Evolutionary conservation across 1,139 yeast genomes (phyloP), one percentile per base, ranked within the genome.

Genomic region (Schwanniomyces etchellsii): DNA sequence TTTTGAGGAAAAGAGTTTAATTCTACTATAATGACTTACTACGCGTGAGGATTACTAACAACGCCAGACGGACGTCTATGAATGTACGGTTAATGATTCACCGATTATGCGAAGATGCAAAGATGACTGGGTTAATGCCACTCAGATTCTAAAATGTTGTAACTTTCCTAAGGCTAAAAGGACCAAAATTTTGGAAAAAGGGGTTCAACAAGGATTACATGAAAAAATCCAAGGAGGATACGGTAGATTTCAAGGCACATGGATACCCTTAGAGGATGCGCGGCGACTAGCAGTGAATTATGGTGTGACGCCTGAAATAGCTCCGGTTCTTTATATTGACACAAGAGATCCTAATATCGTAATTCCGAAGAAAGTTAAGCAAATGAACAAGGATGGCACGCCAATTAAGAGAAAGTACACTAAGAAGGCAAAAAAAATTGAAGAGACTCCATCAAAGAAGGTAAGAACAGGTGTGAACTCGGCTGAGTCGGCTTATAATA

Each of bases 91-190:
- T 45, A 77, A 82, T 34, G 81, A 83, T 32, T 83, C 88, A 17
- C 89, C 96, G 6, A 86, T 91, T 15, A 91, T 91, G 98, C 77
- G 96, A 54, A 68, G 97, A 37, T 80, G 85, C 43, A 67, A 71
- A 26, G 97, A 91, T 53, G 88, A 86, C 36, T 88, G 96, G 95
- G 94, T 89, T 33, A 91, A 91, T 60, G 97, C 97, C n/a, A 91
- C 98, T 15, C 97, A 91, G 58, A 88, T 91, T 28, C 68, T 91
- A 37, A 89, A 91, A 54, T 89, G 93, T 29, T 96, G 97, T 31
- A 83, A 86, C 49, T 88, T 89, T 52, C 95, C 96, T 39, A 89
- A 89, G 55, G 95, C 96, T 2, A 86, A 83, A 52, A 66, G 97
- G 48, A 89, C 96, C 9, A 78, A 94, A 50, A 88, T 88, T 39